Percentiles rank a stretch among this genome's conserved stretches.
Evolutionary conservation across 2,329 filamentous ascomycete genomes (phyloP).

Genomic region (Gaeumannomyces tritici): DNA sequence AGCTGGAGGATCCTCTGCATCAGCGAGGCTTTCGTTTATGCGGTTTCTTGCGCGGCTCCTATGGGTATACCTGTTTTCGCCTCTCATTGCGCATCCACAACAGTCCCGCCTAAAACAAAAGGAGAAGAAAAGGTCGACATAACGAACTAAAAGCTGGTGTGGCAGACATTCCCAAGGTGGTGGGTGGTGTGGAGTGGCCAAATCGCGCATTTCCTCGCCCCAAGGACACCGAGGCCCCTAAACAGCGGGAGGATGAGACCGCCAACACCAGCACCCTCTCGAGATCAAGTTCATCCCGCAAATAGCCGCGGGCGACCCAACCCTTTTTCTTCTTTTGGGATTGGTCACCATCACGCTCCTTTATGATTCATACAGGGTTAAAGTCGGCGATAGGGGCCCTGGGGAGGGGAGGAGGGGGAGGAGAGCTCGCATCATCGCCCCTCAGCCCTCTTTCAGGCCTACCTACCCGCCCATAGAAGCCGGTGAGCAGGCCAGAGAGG

Average conservation of each 20-base stretch:
- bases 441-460: neutral
- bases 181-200: neutral
- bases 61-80: too few relatives aligned
- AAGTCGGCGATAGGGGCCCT: neutral
- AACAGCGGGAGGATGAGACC: slow-evolving; percentile 7
- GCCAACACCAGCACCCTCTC: neutral
- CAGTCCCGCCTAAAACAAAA: too few relatives aligned
- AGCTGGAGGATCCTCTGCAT: too few relatives aligned
- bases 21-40: too few relatives aligned
- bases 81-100: too few relatives aligned
- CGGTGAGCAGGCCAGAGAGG: neutral
- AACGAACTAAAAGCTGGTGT: too few relatives aligned
- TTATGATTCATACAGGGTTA: neutral
- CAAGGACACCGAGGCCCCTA: neutral
- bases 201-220: slow-evolving; percentile 11
- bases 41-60: too few relatives aligned
- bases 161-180: neutral
- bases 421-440: neutral
- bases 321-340: too few relatives aligned
- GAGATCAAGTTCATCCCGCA: neutral
- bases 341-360: neutral
- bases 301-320: neutral
- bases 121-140: too few relatives aligned
- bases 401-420: neutral
- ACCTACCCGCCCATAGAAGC: neutral